Conservation (phyloP, 2,329 filamentous ascomycete genomes). For the Xylariales sp. region DNA sequence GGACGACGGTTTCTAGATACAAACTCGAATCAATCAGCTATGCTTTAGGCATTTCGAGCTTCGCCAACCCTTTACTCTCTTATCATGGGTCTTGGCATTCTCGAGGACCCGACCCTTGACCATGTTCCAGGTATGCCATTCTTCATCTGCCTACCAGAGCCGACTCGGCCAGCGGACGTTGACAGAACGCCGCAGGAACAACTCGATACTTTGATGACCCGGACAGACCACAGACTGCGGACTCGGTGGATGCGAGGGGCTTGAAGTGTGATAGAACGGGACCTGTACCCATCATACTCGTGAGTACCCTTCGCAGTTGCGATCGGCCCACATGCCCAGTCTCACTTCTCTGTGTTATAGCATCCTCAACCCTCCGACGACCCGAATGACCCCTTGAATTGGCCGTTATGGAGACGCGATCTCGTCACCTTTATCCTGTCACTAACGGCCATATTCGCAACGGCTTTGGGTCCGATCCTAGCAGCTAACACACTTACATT, state of each 20-base stretch:
- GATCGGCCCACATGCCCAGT: neutral
- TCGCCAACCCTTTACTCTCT: too few relatives aligned
- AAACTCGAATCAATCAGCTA: too few relatives aligned
- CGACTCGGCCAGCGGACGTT: conserved; percentile 21
- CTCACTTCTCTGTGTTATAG: conserved; percentile 19
- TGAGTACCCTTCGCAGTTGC: conserved; percentile 30
- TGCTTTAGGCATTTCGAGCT: too few relatives aligned
- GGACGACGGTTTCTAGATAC: too few relatives aligned
- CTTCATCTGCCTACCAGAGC: neutral
- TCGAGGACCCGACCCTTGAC: conserved; percentile 61
- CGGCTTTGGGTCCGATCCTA: conserved; percentile 78
- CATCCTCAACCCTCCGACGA: conserved; percentile 84
- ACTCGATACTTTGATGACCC: conserved; percentile 61
- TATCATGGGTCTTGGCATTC: conserved; percentile 66
- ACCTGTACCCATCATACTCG: conserved; percentile 67
- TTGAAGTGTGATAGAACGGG: conserved; percentile 72
- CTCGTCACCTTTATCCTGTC: conserved; percentile 74
- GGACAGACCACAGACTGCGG: conserved; percentile 38
- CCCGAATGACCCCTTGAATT: conserved; percentile 81
- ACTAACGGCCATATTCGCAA: conserved; percentile 75
- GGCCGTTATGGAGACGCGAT: conserved; percentile 84
- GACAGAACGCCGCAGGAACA: conserved; percentile 39
- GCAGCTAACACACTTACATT: conserved; percentile 83
- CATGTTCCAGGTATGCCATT: conserved; percentile 63
- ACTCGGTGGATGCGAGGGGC: conserved; percentile 33